Evolutionary conservation across 2,329 filamentous ascomycete species (phyloP).

Genomic region (Diaporthe nobilis): DNA sequence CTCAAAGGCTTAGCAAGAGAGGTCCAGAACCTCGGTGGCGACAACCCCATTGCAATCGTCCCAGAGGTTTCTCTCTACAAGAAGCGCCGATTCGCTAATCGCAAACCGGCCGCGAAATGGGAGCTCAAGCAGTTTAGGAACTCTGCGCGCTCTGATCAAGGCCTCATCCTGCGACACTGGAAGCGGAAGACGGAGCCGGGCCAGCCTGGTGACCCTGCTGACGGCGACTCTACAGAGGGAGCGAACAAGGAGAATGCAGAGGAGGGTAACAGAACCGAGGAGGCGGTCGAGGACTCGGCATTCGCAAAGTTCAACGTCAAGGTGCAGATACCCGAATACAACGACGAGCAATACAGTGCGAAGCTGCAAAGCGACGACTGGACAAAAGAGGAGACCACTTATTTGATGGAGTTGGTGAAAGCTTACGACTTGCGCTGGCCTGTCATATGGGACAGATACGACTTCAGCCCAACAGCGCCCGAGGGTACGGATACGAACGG

Average conservation of each 20-base stretch:
- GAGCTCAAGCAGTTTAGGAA: slow-evolving; percentile 81
- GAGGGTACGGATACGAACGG: slow-evolving; percentile 61
- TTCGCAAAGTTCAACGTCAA: slow-evolving; percentile 93
- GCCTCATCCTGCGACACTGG: slow-evolving; percentile 84
- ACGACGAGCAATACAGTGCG: slow-evolving; percentile 86
- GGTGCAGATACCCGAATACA: slow-evolving; percentile 84
- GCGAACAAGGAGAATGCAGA: slow-evolving; percentile 50
- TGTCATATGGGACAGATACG: slow-evolving; percentile 92
- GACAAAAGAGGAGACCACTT: slow-evolving; percentile 95
- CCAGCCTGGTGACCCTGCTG: slow-evolving; percentile 44
- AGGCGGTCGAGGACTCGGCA: slow-evolving; percentile 66
- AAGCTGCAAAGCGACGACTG: slow-evolving; percentile 83
- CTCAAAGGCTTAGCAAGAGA: slow-evolving; percentile 76
- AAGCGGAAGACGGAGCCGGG: slow-evolving; percentile 71
- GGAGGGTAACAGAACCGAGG: slow-evolving; percentile 47
- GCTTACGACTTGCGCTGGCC: slow-evolving; percentile 93
- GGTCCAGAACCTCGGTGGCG: slow-evolving; percentile 75
- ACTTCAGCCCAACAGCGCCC: slow-evolving; percentile 70
- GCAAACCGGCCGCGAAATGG: slow-evolving; percentile 74
- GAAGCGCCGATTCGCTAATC: slow-evolving; percentile 67
- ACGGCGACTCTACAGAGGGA: slow-evolving; percentile 53
- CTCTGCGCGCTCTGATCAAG: slow-evolving; percentile 78
- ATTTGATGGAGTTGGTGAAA: slow-evolving; percentile 80
- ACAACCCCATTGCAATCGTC: slow-evolving; percentile 77
- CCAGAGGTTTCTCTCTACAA: slow-evolving; percentile 73